A percentile compares a stretch with the other conserved stretches of the same genome.
phyloP scores from a whole-genome alignment of 352 stramenopile species.

The Phytophthora fragariaefolia region DNA sequence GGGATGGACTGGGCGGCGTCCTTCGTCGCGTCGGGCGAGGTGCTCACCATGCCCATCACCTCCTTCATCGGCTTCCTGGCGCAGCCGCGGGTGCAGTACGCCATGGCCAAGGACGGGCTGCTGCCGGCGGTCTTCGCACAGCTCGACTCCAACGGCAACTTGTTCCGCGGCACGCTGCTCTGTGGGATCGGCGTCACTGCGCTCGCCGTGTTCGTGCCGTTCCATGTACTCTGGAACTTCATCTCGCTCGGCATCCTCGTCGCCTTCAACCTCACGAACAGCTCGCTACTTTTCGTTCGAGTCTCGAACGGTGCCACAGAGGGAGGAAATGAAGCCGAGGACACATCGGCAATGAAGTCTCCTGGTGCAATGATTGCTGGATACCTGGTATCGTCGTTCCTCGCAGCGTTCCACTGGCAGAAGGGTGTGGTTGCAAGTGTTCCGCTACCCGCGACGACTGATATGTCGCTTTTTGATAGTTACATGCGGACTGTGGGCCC shows the following conservation, averaged over 20 bases:
- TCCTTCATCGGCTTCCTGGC: slow-evolving; percentile 95
- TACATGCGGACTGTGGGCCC: slow-evolving; percentile 66
- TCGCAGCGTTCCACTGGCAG: slow-evolving; percentile 80
- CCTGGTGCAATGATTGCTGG: slow-evolving; percentile 51
- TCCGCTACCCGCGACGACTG: slow-evolving; percentile 24
- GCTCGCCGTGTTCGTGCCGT: slow-evolving; percentile 83
- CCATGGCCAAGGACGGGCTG: slow-evolving; percentile 94
- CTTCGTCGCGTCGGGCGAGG: slow-evolving; percentile 90
- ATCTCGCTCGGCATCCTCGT: slow-evolving; percentile 92
- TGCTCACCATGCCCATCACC: slow-evolving; percentile 96
- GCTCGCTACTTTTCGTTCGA: slow-evolving; percentile 77
- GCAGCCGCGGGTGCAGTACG: slow-evolving; percentile 91
- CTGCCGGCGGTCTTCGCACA: slow-evolving; percentile 87
- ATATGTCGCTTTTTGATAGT: slow-evolving; percentile 45
- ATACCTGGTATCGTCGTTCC: slow-evolving; percentile 66
- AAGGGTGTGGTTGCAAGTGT: slow-evolving; percentile 61
- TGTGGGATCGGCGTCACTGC: slow-evolving; percentile 55
- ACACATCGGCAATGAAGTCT: slow-evolving; percentile 6
- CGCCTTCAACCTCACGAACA: slow-evolving; percentile 92
- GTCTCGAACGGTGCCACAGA: slow-evolving; percentile 33
- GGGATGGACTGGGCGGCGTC: slow-evolving; percentile 78
- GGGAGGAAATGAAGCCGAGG: slow-evolving; percentile 7
- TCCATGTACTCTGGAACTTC: slow-evolving; percentile 89
- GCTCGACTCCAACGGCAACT: slow-evolving; percentile 72
- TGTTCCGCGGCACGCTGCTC: slow-evolving; percentile 74